A percentile compares a stretch with the other conserved stretches of the same genome.
Evolutionary conservation across 1,284 basidiomycete genomes (phyloP).

Genomic region (Rhodotorula sp.): DNA sequence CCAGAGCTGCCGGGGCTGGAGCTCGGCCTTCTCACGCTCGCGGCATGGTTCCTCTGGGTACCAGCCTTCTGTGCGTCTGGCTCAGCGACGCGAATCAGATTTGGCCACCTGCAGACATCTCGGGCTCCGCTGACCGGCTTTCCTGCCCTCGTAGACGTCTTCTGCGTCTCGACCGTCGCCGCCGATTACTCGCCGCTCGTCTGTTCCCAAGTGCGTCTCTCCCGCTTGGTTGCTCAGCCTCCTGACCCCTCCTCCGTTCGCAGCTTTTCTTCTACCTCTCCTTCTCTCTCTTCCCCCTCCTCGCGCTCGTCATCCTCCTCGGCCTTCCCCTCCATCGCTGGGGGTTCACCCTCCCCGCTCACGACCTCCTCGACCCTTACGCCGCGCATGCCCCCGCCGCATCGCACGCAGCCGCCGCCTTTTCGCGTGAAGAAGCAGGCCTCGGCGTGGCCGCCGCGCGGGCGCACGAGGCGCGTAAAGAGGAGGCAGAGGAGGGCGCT

Average conservation of each 20-base stretch:
- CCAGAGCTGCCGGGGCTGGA: conserved; percentile 7
- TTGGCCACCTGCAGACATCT: too few relatives aligned
- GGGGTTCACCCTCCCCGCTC: conserved; percentile 5
- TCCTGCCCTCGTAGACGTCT: conserved; percentile 5
- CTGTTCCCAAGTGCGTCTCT: conserved; percentile 2
- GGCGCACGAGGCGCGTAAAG: neutral
- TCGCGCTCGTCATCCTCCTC: conserved; percentile 17
- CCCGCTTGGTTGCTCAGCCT: neutral
- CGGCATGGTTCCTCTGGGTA: conserved; percentile 11
- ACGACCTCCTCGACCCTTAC: neutral
- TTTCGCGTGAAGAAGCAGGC: neutral
- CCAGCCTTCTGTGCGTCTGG: conserved; percentile 6
- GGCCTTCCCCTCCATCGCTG: conserved; percentile 7
- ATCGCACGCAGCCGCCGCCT: neutral
- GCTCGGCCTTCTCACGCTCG: conserved; percentile 8
- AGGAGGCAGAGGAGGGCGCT: conserved; percentile 3
- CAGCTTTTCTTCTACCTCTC: conserved; percentile 30
- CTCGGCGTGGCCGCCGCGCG: neutral
- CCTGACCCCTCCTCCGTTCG: neutral
- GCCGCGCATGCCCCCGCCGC: neutral
- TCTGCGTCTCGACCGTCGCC: conserved; percentile 10
- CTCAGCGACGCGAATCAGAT: too few relatives aligned
- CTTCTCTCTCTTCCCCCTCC: conserved; percentile 20
- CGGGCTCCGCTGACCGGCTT: neutral
- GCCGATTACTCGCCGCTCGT: conserved; percentile 21